A percentile compares a stretch with the other conserved stretches of the same genome.
These are phyloP conservation scores for Solidago caesia DNA, from an alignment of 129 eudicot genomes.

Conservation along the genomic window DNA sequence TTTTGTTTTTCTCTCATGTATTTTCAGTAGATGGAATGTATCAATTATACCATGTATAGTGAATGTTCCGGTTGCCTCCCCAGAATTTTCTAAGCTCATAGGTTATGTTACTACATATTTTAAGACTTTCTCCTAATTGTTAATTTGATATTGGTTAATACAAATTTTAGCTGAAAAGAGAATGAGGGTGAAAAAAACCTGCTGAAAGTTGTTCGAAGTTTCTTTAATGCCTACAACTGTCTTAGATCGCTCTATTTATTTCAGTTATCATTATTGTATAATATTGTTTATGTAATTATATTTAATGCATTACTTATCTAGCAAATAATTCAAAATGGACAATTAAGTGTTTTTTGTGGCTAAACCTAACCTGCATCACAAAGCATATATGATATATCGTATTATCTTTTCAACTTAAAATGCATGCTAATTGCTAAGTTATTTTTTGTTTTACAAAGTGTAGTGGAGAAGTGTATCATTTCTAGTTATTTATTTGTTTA, in stretches of 20 bases:
- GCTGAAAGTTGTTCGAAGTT: neutral
- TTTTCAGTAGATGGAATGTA: too few relatives aligned
- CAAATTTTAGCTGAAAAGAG: too few relatives aligned
- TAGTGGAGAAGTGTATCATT: constrained; percentile 19
- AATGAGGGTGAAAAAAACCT: neutral
- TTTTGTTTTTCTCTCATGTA: too few relatives aligned
- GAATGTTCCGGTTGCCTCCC: too few relatives aligned
- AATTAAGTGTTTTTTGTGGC: neutral
- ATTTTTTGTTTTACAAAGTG: neutral
- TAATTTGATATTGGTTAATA: too few relatives aligned
- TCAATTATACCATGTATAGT: too few relatives aligned
- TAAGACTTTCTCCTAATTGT: too few relatives aligned
- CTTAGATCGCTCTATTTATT: neutral
- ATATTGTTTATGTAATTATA: neutral
- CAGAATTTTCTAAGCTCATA: too few relatives aligned
- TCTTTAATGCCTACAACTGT: neutral
- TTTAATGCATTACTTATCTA: neutral
- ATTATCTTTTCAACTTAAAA: neutral
- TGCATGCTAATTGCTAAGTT: constrained; percentile 3
- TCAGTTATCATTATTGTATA: neutral
- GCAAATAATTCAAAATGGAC: neutral
- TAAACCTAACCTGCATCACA: neutral
- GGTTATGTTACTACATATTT: too few relatives aligned
- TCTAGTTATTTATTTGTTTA: constrained; percentile 8
- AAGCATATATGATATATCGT: neutral